Percentiles rank a stretch among this genome's conserved stretches.
Conservation (phyloP, 495 filamentous ascomycete species). For the Penicillium desertorum region DNA sequence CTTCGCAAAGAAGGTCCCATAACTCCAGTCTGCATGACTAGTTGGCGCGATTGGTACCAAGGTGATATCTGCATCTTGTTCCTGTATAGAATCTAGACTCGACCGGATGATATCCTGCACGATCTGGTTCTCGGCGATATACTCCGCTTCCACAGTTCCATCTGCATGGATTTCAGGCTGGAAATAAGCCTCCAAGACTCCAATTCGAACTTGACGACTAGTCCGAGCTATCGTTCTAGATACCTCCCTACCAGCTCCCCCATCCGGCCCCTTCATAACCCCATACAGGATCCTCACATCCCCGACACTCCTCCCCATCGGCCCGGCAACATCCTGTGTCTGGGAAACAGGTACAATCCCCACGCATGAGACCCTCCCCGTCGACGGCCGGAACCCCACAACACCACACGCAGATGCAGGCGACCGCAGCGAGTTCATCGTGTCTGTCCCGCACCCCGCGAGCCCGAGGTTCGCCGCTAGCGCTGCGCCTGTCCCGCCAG, state of each 20-base stretch:
- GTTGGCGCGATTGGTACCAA: slow-evolving; percentile 39
- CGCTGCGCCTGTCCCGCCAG: slow-evolving; percentile 60
- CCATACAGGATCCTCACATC: slow-evolving; percentile 57
- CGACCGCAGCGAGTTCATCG: slow-evolving; percentile 60
- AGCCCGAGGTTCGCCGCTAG: slow-evolving; percentile 59
- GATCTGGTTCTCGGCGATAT: slow-evolving; percentile 55
- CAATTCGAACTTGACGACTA: slow-evolving; percentile 37
- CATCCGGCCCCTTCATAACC: slow-evolving; percentile 48
- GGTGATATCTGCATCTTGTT: slow-evolving; percentile 17
- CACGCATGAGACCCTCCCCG: slow-evolving; percentile 50
- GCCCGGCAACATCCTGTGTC: slow-evolving; percentile 62
- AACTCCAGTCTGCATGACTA: slow-evolving; percentile 49
- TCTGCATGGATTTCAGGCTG: slow-evolving; percentile 34
- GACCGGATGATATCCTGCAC: slow-evolving; percentile 50
- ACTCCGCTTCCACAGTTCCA: slow-evolving; percentile 45
- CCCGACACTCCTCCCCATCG: slow-evolving; percentile 53
- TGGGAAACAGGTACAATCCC: slow-evolving; percentile 61
- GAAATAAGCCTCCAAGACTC: slow-evolving; percentile 47
- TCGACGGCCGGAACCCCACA: slow-evolving; percentile 60
- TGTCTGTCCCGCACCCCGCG: slow-evolving; percentile 61
- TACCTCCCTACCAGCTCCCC: neutral
- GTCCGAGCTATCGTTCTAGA: slow-evolving; percentile 30
- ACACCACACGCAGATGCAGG: slow-evolving; percentile 62
- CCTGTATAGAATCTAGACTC: slow-evolving; percentile 31
- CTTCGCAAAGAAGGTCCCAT: slow-evolving; percentile 38